These are phyloP conservation scores for Juglanconis oblonga DNA, from an alignment of 2,329 filamentous ascomycete species.

Conservation along the genomic window DNA sequence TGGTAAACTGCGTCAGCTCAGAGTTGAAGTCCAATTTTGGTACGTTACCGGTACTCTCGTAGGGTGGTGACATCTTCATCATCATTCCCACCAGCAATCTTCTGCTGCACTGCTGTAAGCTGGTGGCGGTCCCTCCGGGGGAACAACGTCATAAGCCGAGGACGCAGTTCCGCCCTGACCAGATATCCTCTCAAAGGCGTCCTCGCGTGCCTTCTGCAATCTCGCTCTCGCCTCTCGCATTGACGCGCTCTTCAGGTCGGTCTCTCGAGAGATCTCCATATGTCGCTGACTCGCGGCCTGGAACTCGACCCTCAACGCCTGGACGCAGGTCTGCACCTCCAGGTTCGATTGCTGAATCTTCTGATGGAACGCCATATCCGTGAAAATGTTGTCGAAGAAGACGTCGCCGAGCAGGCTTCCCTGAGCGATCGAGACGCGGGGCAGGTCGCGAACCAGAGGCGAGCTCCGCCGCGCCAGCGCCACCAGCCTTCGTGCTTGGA, in stretches of 20 bases:
- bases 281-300: conserved; percentile 30
- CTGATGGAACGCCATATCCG: conserved; percentile 49
- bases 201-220: conserved; percentile 43
- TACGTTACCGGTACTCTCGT: too few species aligned
- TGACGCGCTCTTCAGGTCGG: conserved; percentile 27
- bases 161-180: background rate
- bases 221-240: conserved; percentile 33
- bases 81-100: conserved; percentile 5
- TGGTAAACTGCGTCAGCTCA: too few species aligned
- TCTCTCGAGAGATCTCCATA: conserved; percentile 27
- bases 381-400: conserved; percentile 54
- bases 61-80: background rate
- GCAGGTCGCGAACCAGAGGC: conserved; percentile 36
- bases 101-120: background rate
- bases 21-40: too few species aligned
- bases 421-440: conserved; percentile 39
- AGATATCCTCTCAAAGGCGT: conserved; percentile 35
- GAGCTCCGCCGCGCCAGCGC: conserved; percentile 39
- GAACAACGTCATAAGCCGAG: background rate
- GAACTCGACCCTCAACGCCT: conserved; percentile 30
- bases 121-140: conserved; percentile 5
- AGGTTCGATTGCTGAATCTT: conserved; percentile 44
- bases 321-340: conserved; percentile 34
- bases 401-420: conserved; percentile 47
- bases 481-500: conserved; percentile 37